Conservation (phyloP, 2,329 filamentous ascomycete genomes). For the Paecilomyces sp. region DNA sequence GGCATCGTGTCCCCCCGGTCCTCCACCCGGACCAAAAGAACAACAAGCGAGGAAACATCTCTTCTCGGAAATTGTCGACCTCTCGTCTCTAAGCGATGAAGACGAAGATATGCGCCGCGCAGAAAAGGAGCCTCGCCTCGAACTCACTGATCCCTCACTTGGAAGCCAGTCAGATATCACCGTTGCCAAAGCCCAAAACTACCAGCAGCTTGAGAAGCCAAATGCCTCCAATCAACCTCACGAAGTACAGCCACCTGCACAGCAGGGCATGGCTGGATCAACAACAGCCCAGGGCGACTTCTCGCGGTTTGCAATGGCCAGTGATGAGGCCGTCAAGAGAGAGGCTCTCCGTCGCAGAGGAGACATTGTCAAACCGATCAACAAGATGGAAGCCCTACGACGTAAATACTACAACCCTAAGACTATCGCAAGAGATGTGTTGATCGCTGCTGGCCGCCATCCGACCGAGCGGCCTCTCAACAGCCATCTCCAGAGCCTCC, state of each 20-base stretch:
- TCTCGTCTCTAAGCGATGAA: constrained; percentile 42
- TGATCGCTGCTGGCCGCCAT: constrained; percentile 56
- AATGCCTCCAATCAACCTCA: not conserved
- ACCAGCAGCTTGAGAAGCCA: not conserved
- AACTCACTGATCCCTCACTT: not conserved
- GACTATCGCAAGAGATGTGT: constrained; percentile 57
- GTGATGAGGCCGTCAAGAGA: constrained; percentile 7
- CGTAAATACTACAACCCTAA: constrained; percentile 51
- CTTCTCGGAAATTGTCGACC: constrained; percentile 48
- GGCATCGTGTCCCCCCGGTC: constrained; percentile 6
- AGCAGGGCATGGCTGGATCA: not conserved
- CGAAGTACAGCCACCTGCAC: not conserved
- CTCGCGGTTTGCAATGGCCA: constrained; percentile 5
- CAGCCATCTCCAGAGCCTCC: constrained; percentile 47
- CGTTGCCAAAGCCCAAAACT: not conserved
- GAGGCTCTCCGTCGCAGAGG: constrained; percentile 19
- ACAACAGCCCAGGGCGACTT: constrained; percentile 2
- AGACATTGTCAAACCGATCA: constrained; percentile 39
- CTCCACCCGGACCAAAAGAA: constrained; percentile 39
- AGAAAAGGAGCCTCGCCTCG: constrained; percentile 11
- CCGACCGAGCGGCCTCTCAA: constrained; percentile 54
- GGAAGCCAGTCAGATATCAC: not conserved
- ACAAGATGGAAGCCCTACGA: constrained; percentile 27
- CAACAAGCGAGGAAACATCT: constrained; percentile 50
- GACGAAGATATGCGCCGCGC: constrained; percentile 22